Conservation (phyloP, 1,284 basidiomycete genomes). For the Sparassis latifolia region DNA sequence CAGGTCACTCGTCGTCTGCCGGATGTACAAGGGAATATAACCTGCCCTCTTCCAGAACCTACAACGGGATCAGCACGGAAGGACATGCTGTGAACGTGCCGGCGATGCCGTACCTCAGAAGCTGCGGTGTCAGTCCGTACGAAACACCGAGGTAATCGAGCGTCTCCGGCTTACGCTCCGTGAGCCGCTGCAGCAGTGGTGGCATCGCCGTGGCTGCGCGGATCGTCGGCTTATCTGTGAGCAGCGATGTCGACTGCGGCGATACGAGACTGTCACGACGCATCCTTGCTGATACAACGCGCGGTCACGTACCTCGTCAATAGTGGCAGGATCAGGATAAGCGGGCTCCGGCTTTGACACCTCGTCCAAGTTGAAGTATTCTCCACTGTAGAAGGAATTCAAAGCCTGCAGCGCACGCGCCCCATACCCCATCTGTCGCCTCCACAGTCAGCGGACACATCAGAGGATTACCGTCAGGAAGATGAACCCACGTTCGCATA, state of each 20-base stretch:
- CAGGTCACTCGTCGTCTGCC: conserved; percentile 91
- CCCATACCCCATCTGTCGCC: conserved; percentile 89
- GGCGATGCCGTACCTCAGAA: conserved; percentile 56
- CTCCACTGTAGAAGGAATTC: conserved; percentile 89
- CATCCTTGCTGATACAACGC: neutral
- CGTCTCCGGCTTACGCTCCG: conserved; percentile 85
- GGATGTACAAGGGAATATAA: conserved; percentile 87
- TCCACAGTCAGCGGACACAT: neutral
- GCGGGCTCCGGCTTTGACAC: conserved; percentile 43
- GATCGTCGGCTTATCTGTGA: conserved; percentile 71
- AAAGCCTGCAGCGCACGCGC: conserved; percentile 85
- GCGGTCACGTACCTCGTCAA: conserved; percentile 48
- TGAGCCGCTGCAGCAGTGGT: conserved; percentile 86
- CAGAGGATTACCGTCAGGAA: conserved; percentile 3
- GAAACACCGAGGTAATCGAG: conserved; percentile 97
- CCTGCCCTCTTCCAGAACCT: conserved; percentile 96
- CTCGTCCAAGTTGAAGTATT: conserved; percentile 89
- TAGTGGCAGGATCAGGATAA: conserved; percentile 55
- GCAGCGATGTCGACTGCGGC: conserved; percentile 42
- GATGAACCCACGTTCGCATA: conserved; percentile 68
- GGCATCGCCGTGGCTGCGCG: conserved; percentile 82
- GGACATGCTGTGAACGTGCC: neutral
- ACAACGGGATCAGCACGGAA: neutral
- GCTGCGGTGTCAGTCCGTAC: conserved; percentile 86
- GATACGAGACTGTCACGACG: neutral